Conservation (phyloP, 2,329 filamentous ascomycete species). For the Aspergillus sp. region DNA sequence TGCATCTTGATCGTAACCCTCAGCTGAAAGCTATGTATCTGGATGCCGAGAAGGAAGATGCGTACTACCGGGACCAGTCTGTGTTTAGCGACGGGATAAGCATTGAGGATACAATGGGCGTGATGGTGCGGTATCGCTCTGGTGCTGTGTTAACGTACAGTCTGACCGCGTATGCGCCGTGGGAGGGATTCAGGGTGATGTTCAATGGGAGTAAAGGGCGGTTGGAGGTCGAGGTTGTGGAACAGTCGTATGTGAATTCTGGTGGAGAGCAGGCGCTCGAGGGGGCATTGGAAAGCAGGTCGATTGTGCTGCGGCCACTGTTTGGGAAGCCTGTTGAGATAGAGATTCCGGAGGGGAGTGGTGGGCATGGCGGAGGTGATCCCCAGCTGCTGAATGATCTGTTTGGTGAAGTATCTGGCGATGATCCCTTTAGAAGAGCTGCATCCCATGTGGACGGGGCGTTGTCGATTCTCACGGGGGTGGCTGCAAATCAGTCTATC, state of each 20-base stretch:
- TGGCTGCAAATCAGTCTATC: slow-evolving; percentile 60
- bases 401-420: slow-evolving; percentile 49
- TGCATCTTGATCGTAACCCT: slow-evolving; percentile 54
- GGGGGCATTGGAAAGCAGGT: slow-evolving; percentile 25
- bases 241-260: slow-evolving; percentile 57
- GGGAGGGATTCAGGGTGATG: slow-evolving; percentile 35
- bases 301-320: slow-evolving; percentile 48
- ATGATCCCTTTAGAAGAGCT: slow-evolving; percentile 52
- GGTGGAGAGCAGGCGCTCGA: slow-evolving; percentile 55
- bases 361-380: slow-evolving; percentile 63
- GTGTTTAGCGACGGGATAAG: slow-evolving; percentile 64
- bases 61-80: slow-evolving; percentile 62
- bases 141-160: slow-evolving; percentile 60
- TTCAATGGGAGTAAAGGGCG: slow-evolving; percentile 55
- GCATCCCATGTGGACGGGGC: slow-evolving; percentile 61
- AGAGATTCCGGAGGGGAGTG: slow-evolving; percentile 51
- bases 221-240: slow-evolving; percentile 62
- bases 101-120: slow-evolving; percentile 64
- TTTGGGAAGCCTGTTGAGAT: slow-evolving; percentile 60
- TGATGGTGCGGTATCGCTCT: slow-evolving; percentile 58
- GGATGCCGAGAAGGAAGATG: slow-evolving; percentile 63
- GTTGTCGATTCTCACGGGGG: slow-evolving; percentile 59
- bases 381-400: slow-evolving; percentile 57
- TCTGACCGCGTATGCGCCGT: slow-evolving; percentile 58
- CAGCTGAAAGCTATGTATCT: slow-evolving; percentile 61